A percentile compares a stretch with the other conserved stretches of the same genome.
Evolutionary conservation across 208 protist species (phyloP).

Genomic region (Trypanosoma scelopori): DNA sequence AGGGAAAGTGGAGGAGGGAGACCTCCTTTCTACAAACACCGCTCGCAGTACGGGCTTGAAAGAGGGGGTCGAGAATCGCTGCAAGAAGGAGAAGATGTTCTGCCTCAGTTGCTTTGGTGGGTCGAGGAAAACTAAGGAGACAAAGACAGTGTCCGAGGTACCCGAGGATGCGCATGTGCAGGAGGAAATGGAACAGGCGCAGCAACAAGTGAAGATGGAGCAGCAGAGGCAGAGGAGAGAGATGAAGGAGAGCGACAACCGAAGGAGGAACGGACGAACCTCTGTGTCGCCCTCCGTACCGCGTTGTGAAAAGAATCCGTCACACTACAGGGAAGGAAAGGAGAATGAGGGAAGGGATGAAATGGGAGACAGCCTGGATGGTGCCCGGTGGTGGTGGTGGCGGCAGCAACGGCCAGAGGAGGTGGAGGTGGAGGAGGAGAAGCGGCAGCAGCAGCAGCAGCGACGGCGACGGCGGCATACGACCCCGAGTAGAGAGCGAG

Average conservation of each 20-base stretch:
- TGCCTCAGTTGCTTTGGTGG: background rate
- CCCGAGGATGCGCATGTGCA: background rate
- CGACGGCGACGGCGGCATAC: background rate
- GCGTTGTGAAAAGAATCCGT: too few species aligned
- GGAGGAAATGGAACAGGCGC: conserved; percentile 18
- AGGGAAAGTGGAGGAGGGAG: background rate
- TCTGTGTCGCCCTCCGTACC: too few species aligned
- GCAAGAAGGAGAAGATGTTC: conserved; percentile 9
- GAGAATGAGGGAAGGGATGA: too few species aligned
- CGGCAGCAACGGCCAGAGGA: background rate
- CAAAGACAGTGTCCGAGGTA: conserved; percentile 3
- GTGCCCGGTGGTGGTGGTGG: background rate
- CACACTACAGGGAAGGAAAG: too few species aligned
- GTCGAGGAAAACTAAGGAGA: conserved; percentile 1
- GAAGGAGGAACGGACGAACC: background rate
- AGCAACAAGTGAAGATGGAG: conserved; percentile 10
- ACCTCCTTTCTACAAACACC: background rate
- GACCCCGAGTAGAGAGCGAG: background rate
- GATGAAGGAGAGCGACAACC: conserved; percentile 11
- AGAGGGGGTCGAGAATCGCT: background rate
- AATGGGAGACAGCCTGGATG: background rate
- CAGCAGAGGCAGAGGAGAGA: conserved; percentile 4
- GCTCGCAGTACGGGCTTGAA: background rate
- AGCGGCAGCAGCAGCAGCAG: background rate
- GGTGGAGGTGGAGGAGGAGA: too few species aligned